Conservation (phyloP, 306 rosid species). For the Herpetospermum pedunculosum region DNA sequence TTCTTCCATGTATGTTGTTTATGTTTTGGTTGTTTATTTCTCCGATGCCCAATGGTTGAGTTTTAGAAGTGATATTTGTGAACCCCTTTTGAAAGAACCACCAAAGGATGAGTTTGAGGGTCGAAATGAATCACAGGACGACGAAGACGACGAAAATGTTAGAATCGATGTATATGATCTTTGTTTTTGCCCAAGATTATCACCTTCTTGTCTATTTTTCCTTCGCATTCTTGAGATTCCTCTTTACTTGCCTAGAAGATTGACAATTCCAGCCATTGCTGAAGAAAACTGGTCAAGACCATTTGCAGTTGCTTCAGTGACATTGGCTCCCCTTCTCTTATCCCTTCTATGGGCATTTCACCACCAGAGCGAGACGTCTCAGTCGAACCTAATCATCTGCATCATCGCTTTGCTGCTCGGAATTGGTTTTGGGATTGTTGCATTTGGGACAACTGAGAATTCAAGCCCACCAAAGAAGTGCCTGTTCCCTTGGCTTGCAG, state of each 20-base stretch:
- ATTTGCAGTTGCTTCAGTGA: conserved; percentile 52
- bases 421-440: conserved; percentile 35
- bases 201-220: conserved; percentile 1
- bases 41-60: conserved; percentile 27
- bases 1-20: conserved; percentile 43
- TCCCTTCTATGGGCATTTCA: conserved; percentile 33
- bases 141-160: not conserved
- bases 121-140: not conserved
- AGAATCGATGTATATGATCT: not conserved
- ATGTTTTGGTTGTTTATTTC: conserved; percentile 48
- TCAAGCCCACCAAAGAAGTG: conserved; percentile 48
- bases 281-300: conserved; percentile 72
- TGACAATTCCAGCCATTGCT: conserved; percentile 58
- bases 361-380: conserved; percentile 17
- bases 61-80: not conserved
- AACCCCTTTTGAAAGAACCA: conserved; percentile 6
- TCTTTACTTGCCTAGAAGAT: conserved; percentile 61
- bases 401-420: conserved; percentile 31
- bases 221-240: conserved; percentile 39
- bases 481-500: conserved; percentile 54
- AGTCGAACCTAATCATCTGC: conserved; percentile 15
- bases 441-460: conserved; percentile 32
- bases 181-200: not conserved
- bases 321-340: conserved; percentile 52
- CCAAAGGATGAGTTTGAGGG: not conserved